Percentiles rank a stretch among this genome's conserved stretches.
Evolutionary conservation across 129 eudicot genomes (phyloP).

Genomic region (Silybum marianum): DNA sequence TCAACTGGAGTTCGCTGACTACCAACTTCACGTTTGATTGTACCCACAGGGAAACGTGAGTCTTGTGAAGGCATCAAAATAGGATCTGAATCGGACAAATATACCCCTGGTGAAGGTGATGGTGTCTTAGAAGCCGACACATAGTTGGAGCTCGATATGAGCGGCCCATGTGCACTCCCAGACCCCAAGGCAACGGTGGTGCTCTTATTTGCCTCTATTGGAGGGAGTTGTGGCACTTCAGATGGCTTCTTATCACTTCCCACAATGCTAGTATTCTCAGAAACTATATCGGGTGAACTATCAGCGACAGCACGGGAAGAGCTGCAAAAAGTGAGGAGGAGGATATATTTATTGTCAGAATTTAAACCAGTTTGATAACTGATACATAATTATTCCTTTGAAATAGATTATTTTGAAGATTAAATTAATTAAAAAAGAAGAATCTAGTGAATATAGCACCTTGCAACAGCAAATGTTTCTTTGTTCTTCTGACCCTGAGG

Average conservation of each 20-base stretch:
- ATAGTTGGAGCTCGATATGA: slow-evolving; percentile 23
- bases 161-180: slow-evolving; percentile 25
- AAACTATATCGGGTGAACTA: slow-evolving; percentile 38
- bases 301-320: slow-evolving; percentile 30
- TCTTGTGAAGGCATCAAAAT: slow-evolving; percentile 59
- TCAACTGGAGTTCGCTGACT: slow-evolving; percentile 43
- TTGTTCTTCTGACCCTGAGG: slow-evolving; percentile 45
- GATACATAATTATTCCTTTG: slow-evolving; percentile 2
- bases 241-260: slow-evolving; percentile 34
- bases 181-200: slow-evolving; percentile 13
- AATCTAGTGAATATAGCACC: slow-evolving; percentile 25
- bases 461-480: slow-evolving; percentile 30
- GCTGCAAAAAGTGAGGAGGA: slow-evolving; percentile 37
- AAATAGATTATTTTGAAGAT: slow-evolving; percentile 20
- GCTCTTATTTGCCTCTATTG: slow-evolving; percentile 35
- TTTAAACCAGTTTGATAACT: neutral
- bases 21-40: slow-evolving; percentile 57
- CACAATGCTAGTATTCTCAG: slow-evolving; percentile 32
- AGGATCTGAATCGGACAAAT: slow-evolving; percentile 61
- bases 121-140: slow-evolving; percentile 31
- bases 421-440: neutral
- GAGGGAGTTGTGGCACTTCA: slow-evolving; percentile 17
- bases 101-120: slow-evolving; percentile 44
- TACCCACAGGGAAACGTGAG: slow-evolving; percentile 46
- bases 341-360: neutral